Conservation (phyloP, 345 rosid species). For the Syzygium grande region DNA sequence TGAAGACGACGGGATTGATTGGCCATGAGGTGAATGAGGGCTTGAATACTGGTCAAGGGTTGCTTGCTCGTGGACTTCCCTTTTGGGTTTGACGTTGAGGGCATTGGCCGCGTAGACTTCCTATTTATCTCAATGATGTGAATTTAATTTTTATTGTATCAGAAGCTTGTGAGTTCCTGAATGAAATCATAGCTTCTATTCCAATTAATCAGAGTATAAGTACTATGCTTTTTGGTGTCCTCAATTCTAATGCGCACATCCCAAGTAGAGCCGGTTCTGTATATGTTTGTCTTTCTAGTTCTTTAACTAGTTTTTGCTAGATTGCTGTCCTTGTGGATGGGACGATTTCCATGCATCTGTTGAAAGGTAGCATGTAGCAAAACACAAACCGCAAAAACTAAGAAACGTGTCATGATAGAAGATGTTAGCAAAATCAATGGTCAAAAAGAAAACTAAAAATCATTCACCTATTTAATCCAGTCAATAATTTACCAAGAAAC, state of each 20-base stretch:
- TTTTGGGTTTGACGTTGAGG: neutral
- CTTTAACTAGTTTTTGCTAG: neutral
- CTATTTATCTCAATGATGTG: neutral
- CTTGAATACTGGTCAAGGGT: neutral
- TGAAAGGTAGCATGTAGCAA: too few species aligned
- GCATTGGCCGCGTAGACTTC: neutral
- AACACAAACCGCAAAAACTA: too few species aligned
- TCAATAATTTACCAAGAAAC: too few species aligned
- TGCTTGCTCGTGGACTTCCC: neutral
- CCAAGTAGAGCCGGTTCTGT: too few species aligned
- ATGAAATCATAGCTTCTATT: too few species aligned
- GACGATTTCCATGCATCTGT: too few species aligned
- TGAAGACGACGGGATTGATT: neutral
- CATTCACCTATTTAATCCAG: too few species aligned
- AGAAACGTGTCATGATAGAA: too few species aligned
- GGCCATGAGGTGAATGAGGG: neutral
- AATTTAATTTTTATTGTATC: neutral
- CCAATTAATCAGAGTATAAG: neutral
- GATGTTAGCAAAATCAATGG: too few species aligned
- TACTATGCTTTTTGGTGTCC: neutral
- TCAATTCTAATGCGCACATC: too few species aligned
- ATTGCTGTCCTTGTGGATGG: neutral
- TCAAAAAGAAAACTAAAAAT: too few species aligned
- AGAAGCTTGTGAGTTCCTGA: neutral
- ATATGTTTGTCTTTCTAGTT: neutral